phyloP scores from a whole-genome alignment of 1,284 basidiomycete species.

The Apiotrichum domesticum region DNA sequence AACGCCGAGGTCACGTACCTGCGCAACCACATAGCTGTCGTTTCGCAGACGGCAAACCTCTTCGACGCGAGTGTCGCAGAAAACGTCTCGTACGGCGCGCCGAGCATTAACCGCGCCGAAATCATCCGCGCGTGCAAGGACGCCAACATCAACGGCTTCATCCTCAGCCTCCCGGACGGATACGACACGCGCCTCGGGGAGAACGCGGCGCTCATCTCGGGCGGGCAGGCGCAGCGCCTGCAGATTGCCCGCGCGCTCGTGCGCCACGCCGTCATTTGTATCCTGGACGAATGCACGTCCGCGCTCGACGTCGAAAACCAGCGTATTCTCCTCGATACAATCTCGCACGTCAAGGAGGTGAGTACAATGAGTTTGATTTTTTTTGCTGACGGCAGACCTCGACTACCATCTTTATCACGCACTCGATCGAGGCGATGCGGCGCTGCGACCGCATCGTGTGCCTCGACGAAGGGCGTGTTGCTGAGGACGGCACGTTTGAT shows the following conservation, averaged over 20 bases:
- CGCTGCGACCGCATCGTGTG: slow-evolving; percentile 86
- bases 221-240: slow-evolving; percentile 89
- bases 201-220: slow-evolving; percentile 79
- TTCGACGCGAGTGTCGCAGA: slow-evolving; percentile 79
- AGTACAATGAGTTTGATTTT: slow-evolving; percentile 4
- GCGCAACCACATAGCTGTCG: slow-evolving; percentile 75
- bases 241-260: slow-evolving; percentile 86
- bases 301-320: slow-evolving; percentile 82
- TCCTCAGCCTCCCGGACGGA: slow-evolving; percentile 67
- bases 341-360: slow-evolving; percentile 57
- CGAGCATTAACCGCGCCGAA: slow-evolving; percentile 54
- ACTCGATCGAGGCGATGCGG: slow-evolving; percentile 85
- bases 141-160: slow-evolving; percentile 82
- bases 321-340: slow-evolving; percentile 68
- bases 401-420: slow-evolving; percentile 87
- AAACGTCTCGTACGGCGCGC: slow-evolving; percentile 78
- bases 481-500: slow-evolving; percentile 72
- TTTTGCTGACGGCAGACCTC: slow-evolving; percentile 42
- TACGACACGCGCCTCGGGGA: slow-evolving; percentile 85
- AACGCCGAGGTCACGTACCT: slow-evolving; percentile 64
- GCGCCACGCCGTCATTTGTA: slow-evolving; percentile 63
- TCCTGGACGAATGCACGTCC: slow-evolving; percentile 90
- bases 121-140: slow-evolving; percentile 63
- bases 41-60: slow-evolving; percentile 75
- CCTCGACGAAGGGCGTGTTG: slow-evolving; percentile 66